Conservation (phyloP, 345 rosid species). For the Brassica incana region DNA sequence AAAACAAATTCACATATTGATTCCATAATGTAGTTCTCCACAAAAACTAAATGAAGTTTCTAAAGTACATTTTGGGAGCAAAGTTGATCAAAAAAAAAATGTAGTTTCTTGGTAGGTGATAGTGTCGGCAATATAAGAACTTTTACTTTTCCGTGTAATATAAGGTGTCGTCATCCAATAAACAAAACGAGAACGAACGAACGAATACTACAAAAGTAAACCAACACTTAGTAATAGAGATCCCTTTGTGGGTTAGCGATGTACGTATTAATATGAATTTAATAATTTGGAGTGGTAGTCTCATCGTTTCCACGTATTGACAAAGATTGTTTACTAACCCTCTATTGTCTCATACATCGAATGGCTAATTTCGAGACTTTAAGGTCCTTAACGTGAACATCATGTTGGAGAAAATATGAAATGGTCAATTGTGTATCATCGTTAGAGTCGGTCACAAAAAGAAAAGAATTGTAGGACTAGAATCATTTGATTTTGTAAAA, state of each 20-base stretch:
- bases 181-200: no score
- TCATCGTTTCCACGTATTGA: conserved; percentile 20
- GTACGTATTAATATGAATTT: neutral
- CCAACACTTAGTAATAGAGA: no score
- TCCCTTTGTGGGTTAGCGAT: no score
- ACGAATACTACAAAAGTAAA: no score
- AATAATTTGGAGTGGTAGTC: conserved; percentile 9
- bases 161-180: no score
- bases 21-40: no score
- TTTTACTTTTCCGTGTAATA: neutral
- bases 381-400: neutral
- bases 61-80: neutral
- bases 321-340: conserved; percentile 16
- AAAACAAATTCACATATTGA: no score
- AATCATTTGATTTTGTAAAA: neutral
- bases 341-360: conserved; percentile 5
- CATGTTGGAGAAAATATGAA: neutral
- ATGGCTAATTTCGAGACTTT: no score
- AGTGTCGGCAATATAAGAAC: conserved; percentile 21
- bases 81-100: no score
- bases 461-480: neutral
- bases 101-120: no score
- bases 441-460: neutral
- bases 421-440: neutral
- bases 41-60: no score